Percentiles rank a stretch among this genome's conserved stretches.
These are phyloP conservation scores for Xylariaceae sp. DNA, from an alignment of 2,329 filamentous ascomycete genomes.

Conservation along the genomic window DNA sequence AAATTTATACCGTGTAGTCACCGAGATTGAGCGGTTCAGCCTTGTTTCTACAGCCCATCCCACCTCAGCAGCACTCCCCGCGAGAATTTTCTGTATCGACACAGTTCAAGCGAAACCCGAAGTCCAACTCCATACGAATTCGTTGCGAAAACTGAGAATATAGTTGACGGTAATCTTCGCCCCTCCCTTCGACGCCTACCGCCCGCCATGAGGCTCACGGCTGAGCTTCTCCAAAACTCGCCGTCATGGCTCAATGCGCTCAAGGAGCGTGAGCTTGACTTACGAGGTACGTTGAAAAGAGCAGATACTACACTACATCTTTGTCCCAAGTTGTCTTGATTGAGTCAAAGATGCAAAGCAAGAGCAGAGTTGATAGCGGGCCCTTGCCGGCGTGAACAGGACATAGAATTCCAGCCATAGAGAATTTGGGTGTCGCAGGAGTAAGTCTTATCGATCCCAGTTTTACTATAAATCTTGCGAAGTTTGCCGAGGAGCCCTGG, in stretches of 20 bases:
- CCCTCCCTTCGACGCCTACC: not conserved
- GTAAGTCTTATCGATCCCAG: conserved; percentile 46
- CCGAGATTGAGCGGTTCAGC: not conserved
- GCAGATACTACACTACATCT: conserved; percentile 87
- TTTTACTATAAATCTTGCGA: too few relatives aligned
- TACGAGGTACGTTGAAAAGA: conserved; percentile 98
- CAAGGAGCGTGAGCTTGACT: conserved; percentile 97
- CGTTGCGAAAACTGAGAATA: not conserved
- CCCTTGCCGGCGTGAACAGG: conserved; percentile 63
- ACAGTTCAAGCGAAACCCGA: not conserved
- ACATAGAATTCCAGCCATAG: conserved; percentile 95
- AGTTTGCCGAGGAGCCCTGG: too few relatives aligned
- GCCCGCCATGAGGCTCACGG: conserved; percentile 81
- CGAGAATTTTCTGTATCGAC: not conserved
- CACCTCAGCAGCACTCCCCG: not conserved
- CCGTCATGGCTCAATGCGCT: conserved; percentile 98
- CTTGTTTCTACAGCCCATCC: not conserved
- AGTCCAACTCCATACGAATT: not conserved
- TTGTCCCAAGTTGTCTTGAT: conserved; percentile 30
- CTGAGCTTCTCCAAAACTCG: conserved; percentile 89
- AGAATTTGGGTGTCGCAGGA: conserved; percentile 93
- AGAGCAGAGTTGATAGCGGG: conserved; percentile 82
- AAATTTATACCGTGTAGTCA: not conserved
- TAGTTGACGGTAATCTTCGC: not conserved
- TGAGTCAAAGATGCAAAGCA: conserved; percentile 14